Evolutionary conservation across 2,329 filamentous ascomycete species (phyloP), one percentile per base, ranked within the genome.

Genomic region (Dendrostoma leiphaemia): DNA sequence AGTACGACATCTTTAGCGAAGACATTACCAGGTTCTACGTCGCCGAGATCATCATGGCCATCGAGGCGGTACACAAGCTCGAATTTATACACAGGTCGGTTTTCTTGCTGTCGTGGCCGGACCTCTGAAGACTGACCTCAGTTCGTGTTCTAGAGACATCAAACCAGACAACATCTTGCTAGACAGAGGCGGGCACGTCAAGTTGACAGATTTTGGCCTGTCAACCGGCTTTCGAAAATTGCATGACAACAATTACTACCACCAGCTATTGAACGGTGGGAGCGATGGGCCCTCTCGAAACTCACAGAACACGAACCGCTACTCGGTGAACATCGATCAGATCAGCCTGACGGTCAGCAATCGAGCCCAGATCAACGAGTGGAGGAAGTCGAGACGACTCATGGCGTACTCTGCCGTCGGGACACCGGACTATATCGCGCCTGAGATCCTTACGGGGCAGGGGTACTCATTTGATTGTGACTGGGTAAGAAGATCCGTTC

Each of bases 21-120:
- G 88, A 91, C 60, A 90, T 91, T 60, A 91, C 88, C 19, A 80
- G 88, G n/a, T 91, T 91, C 69, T 91, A 91, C 70, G 90, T 91
- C 82, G 88, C 88, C 7, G 87, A 91, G 68, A 86, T 91, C 60
- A 84, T 89, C 34, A 80, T 90, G 66, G 87, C 88, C n/a, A 90
- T 91, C 62, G 88, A 91, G 66, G 87, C 87, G 31, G 88, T 91
- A 15, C 88, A 91, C 72, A 89, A 89, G 68, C 80, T 90, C 59
- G 88, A 88, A 48, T 91, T 90, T 74, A 88, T 91, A 59, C 88
- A 90, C 78, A 85, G 84, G 84, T 86, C 73, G 10, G 24, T n/a
- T 7, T 8, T n/a, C 23, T 19, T 10, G 13, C 24, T 8, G 9
- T 4, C 13, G 13, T 32, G n/a, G 9, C 19, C 23, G 37, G 21